These are phyloP conservation scores for Cutaneotrichosporon arboriforme DNA, from an alignment of 1,284 basidiomycete species.

Conservation along the genomic window DNA sequence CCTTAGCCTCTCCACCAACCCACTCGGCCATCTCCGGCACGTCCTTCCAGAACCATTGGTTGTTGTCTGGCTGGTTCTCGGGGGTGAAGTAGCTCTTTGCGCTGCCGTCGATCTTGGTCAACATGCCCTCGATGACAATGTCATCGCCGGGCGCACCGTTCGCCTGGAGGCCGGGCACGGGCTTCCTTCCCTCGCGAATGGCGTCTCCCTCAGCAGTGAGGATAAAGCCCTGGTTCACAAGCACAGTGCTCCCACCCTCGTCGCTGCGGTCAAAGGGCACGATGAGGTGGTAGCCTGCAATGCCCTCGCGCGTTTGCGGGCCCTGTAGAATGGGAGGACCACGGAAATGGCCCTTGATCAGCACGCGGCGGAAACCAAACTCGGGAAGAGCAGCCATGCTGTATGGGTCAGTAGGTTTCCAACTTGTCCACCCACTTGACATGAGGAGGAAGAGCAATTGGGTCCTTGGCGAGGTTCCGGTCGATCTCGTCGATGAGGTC, in stretches of 20 bases:
- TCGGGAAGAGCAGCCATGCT: conserved; percentile 61
- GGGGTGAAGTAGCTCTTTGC: conserved; percentile 64
- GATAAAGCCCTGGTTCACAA: conserved; percentile 91
- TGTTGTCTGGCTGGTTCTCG: conserved; percentile 71
- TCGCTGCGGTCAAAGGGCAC: conserved; percentile 21
- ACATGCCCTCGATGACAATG: conserved; percentile 54
- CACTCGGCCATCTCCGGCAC: conserved; percentile 72
- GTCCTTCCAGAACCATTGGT: conserved; percentile 90
- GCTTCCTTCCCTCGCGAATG: conserved; percentile 51
- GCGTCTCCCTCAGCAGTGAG: conserved; percentile 45
- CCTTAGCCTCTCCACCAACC: conserved; percentile 61
- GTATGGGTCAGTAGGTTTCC: not conserved
- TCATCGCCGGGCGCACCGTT: conserved; percentile 28
- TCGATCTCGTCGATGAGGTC: conserved; percentile 90
- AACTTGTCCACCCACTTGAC: conserved; percentile 69
- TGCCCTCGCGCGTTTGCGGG: conserved; percentile 81
- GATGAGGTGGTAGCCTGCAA: conserved; percentile 50
- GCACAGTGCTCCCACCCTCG: conserved; percentile 49
- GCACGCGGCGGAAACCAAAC: conserved; percentile 78
- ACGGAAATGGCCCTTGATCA: conserved; percentile 70
- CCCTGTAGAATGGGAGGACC: conserved; percentile 74
- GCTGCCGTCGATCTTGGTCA: conserved; percentile 65
- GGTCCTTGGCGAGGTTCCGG: conserved; percentile 75
- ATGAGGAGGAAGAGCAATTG: conserved; percentile 71
- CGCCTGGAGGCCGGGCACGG: conserved; percentile 29